Percentiles rank a stretch among this genome's conserved stretches.
Conservation (phyloP, 1,284 basidiomycete genomes). For the Ganoderma boninense region DNA sequence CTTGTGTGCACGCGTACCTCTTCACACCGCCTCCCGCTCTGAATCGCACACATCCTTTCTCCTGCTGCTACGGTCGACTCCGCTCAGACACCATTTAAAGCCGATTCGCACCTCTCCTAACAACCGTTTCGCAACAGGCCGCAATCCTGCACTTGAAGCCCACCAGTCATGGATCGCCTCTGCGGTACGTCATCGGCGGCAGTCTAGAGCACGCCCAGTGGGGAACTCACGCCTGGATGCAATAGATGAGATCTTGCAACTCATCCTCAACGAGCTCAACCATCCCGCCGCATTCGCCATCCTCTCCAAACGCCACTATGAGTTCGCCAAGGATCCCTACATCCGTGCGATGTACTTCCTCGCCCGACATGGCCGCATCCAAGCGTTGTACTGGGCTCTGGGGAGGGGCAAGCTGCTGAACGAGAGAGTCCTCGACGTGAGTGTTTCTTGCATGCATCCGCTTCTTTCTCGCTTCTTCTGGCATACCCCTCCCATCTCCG, state of each 20-base stretch:
- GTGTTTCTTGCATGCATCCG: conserved; percentile 43
- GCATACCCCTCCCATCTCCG: neutral
- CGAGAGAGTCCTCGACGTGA: conserved; percentile 73
- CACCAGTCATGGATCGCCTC: conserved; percentile 60
- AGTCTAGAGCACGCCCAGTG: neutral
- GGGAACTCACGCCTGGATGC: conserved; percentile 16
- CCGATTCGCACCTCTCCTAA: conserved; percentile 21
- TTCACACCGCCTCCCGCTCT: conserved; percentile 9
- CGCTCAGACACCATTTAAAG: neutral
- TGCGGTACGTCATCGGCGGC: conserved; percentile 57
- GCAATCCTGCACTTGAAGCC: neutral
- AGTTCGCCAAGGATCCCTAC: conserved; percentile 76
- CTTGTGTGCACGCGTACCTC: conserved; percentile 5
- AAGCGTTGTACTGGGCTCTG: conserved; percentile 76
- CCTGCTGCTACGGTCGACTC: conserved; percentile 17
- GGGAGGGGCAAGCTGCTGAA: conserved; percentile 71
- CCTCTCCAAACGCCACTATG: conserved; percentile 62
- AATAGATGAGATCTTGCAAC: conserved; percentile 68
- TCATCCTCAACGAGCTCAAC: conserved; percentile 74
- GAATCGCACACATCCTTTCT: conserved; percentile 6
- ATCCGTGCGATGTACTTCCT: conserved; percentile 80
- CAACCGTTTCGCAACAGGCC: conserved; percentile 8
- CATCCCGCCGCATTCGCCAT: conserved; percentile 67
- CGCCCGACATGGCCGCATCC: conserved; percentile 68
- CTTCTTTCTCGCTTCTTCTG: conserved; percentile 30